Percentiles rank a stretch among this genome's conserved stretches.
These are phyloP conservation scores for Plasmodium berghei DNA, from an alignment of 169 alveolate species.

Conservation along the genomic window DNA sequence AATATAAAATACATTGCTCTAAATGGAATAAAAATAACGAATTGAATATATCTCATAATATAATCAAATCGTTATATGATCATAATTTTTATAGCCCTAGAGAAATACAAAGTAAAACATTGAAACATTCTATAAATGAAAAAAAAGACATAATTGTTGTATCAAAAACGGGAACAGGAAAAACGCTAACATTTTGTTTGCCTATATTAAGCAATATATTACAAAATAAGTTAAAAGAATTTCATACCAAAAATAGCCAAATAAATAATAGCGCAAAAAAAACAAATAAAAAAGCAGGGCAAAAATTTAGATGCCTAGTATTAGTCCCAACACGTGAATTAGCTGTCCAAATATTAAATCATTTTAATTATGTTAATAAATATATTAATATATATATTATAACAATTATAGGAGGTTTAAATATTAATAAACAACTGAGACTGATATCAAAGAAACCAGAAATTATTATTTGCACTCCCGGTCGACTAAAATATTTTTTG, in stretches of 20 bases:
- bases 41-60: slow-evolving; percentile 21
- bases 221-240: slow-evolving; percentile 37
- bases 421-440: slow-evolving; percentile 58
- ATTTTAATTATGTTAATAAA: slow-evolving; percentile 50
- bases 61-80: slow-evolving; percentile 62
- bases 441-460: slow-evolving; percentile 77
- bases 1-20: slow-evolving; percentile 24
- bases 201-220: slow-evolving; percentile 77
- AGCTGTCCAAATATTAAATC: slow-evolving; percentile 80
- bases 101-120: slow-evolving; percentile 59
- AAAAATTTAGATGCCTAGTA: slow-evolving; percentile 78
- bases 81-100: slow-evolving; percentile 36
- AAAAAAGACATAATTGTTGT: slow-evolving; percentile 80
- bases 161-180: slow-evolving; percentile 88
- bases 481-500: slow-evolving; percentile 78
- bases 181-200: slow-evolving; percentile 84
- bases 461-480: slow-evolving; percentile 84
- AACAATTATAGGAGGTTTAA: slow-evolving; percentile 65
- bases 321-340: slow-evolving; percentile 87
- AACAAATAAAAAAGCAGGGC: slow-evolving; percentile 9
- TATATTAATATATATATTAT: slow-evolving; percentile 62
- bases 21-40: slow-evolving; percentile 29
- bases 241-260: background rate
- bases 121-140: slow-evolving; percentile 38
- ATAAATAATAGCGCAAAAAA: background rate